Percentiles rank a stretch among this genome's conserved stretches.
These are phyloP conservation scores for Acanthamoeba rhysodes DNA, from an alignment of 208 protist species.

Conservation along the genomic window DNA sequence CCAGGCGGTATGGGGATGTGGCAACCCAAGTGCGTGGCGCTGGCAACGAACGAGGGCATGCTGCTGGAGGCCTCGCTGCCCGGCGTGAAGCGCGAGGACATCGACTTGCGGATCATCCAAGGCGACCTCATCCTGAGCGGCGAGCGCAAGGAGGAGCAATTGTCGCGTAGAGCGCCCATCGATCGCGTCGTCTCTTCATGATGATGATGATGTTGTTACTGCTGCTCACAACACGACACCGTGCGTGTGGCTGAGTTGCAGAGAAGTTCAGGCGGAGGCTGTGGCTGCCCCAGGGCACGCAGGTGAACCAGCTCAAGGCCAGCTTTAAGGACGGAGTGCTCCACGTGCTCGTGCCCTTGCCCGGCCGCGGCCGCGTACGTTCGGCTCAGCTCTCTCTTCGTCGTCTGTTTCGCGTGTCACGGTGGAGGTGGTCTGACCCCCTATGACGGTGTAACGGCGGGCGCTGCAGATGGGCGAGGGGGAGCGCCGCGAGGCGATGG, in stretches of 20 bases:
- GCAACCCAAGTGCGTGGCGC: not conserved
- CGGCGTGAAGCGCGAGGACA: constrained; percentile 1
- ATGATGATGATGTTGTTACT: not conserved
- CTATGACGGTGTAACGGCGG: too few relatives aligned
- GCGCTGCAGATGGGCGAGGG: not conserved
- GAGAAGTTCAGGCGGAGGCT: not conserved
- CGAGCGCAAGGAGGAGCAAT: not conserved
- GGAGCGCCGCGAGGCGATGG: not conserved
- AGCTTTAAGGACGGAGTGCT: constrained; percentile 8
- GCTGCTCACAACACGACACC: not conserved
- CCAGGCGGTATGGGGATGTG: not conserved
- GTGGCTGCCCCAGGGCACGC: not conserved
- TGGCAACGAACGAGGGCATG: not conserved
- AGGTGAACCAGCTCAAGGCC: not conserved
- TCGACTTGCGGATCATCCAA: not conserved
- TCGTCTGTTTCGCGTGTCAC: too few relatives aligned
- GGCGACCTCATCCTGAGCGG: constrained; percentile 10
- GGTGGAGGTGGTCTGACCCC: too few relatives aligned
- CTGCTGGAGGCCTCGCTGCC: not conserved
- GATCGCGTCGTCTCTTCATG: not conserved
- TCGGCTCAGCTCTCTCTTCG: not conserved
- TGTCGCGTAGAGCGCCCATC: not conserved
- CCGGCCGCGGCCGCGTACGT: not conserved
- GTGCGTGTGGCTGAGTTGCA: not conserved
- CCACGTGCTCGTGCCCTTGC: constrained; percentile 15